Conservation (phyloP, 352 stramenopile species). For the Poterioochromonas sp. region DNA sequence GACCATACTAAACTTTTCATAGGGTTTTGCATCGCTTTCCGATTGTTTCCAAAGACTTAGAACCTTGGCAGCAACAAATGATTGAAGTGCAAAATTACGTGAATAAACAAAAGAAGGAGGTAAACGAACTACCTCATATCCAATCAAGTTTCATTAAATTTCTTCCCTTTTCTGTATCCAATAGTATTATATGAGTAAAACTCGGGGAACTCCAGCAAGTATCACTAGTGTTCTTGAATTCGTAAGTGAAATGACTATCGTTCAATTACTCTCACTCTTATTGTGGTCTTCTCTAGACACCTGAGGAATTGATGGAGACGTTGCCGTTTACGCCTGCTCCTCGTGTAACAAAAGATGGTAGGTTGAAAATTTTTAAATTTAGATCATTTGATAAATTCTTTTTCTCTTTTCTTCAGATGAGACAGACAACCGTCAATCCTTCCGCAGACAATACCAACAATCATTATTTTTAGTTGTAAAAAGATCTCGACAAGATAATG, state of each 20-base stretch:
- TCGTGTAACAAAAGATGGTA: neutral
- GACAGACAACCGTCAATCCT: neutral
- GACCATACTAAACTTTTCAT: neutral
- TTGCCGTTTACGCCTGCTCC: constrained; percentile 1
- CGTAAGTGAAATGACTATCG: neutral
- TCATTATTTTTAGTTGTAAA: neutral
- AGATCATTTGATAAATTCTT: neutral
- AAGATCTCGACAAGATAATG: neutral
- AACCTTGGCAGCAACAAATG: neutral
- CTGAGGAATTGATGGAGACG: neutral
- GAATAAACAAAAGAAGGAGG: neutral
- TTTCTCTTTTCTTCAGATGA: neutral
- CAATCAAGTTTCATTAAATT: neutral
- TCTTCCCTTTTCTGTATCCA: neutral
- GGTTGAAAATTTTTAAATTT: neutral
- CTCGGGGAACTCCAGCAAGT: neutral
- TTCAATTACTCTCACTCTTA: neutral
- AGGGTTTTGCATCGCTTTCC: constrained; percentile 15
- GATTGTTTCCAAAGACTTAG: neutral
- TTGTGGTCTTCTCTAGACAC: neutral
- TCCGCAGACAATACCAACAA: neutral
- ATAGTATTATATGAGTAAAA: neutral
- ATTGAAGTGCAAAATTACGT: neutral
- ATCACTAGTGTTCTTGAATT: neutral
- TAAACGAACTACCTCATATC: neutral